Conservation (phyloP, 768 basidiomycete genomes). For the Boletus sp. region DNA sequence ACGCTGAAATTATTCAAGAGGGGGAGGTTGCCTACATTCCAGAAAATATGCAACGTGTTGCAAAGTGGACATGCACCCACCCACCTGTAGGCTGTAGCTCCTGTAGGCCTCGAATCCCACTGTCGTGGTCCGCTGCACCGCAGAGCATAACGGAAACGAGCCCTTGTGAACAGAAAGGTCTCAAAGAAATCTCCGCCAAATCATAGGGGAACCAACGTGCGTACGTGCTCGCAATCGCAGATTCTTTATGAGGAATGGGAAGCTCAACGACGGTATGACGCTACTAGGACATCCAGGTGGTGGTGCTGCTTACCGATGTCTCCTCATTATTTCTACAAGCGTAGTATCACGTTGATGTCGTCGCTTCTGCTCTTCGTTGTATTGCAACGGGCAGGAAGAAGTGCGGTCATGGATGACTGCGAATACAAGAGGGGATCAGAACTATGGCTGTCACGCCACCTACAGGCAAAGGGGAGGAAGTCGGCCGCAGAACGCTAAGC, state of each 20-base stretch:
- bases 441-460: constrained; percentile 21
- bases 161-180: constrained; percentile 10
- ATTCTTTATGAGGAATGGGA: constrained; percentile 21
- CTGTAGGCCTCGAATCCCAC: constrained; percentile 19
- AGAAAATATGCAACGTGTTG: constrained; percentile 29
- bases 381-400: constrained; percentile 26
- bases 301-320: constrained; percentile 22
- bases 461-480: constrained; percentile 28
- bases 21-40: constrained; percentile 13
- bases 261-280: constrained; percentile 9
- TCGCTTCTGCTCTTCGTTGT: constrained; percentile 23
- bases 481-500: constrained; percentile 26
- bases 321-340: constrained; percentile 23
- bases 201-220: constrained; percentile 21
- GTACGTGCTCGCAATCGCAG: constrained; percentile 19
- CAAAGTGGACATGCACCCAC: constrained; percentile 23
- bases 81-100: constrained; percentile 21
- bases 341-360: constrained; percentile 30
- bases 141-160: constrained; percentile 22
- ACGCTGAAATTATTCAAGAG: constrained; percentile 10
- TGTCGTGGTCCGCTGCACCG: constrained; percentile 15
- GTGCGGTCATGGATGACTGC: constrained; percentile 24
- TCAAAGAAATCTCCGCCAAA: constrained; percentile 21
- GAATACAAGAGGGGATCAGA: constrained; percentile 22
- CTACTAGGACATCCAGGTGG: constrained; percentile 8